Base-by-base conservation (phyloP, 495 filamentous ascomycete species). In the Podospora australis region DNA sequence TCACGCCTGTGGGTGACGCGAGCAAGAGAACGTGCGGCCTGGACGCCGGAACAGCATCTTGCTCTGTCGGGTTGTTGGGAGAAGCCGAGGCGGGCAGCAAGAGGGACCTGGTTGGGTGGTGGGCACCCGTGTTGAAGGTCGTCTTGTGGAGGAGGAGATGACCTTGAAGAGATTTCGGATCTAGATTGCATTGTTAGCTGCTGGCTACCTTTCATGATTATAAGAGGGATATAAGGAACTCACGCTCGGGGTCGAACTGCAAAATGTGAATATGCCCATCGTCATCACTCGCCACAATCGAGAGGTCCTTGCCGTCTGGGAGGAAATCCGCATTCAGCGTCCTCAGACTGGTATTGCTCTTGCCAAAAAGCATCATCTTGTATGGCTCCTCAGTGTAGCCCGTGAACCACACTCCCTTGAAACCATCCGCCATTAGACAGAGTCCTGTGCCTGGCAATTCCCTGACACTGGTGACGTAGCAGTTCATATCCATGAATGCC, bases 401-500 rank as follows among this genome's bases (percentile, higher is more conserved):
- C 13, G 83, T 85, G 50, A 99, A 94, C 90, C 90, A 96, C 9
- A 96, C 71, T 0, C 91, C 91, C 65, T 95, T 96, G 55, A 90
- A 75, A 4, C 86, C 90, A 69, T 99, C 92, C 0, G 84, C 86
- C 62, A 96, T 74, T 4, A 95, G 66, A 54, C 81, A 87, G 60
- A 97, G 73, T 3, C 91, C 90, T 0, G 89, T 94, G 1, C 84
- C 82, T 20, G 78, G 78, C 29, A 97, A 73, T 53, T 87, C 86
- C 60, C 90, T 94, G 39, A 84, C 81, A 3, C 83, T 77, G 2
- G 79, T 87, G 24, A 95, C 86, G 64, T 91, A 90, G 67, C 86
- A 89, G 70, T 87, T 90, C 83, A 95, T 90, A 58, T 99, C 92
- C 81, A 99, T 87, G 58, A 99, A 99, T 1, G 92, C 92, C 19